Base-by-base conservation (phyloP, 1,284 basidiomycete species). In the Trichosporon asahii region DNA sequence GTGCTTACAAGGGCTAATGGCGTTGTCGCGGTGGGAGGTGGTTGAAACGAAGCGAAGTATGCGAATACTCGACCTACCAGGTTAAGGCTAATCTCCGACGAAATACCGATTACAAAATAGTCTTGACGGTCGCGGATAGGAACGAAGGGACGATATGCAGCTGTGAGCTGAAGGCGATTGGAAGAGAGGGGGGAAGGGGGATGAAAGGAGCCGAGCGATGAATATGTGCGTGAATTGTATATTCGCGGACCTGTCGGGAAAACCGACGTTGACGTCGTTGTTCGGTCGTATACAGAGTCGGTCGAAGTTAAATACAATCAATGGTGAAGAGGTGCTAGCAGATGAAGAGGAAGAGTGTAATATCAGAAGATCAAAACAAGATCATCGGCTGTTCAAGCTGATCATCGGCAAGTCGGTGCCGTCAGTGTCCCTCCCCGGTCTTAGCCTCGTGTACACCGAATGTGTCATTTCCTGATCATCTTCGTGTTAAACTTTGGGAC, bases 171-270 rank as follows among this genome's bases (percentile, higher is more conserved):
- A 3, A 29, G 5, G 55, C 21, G 27, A n/a, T n/a, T n/a, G n/a
- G n/a, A n/a, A 18, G 15, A 53, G 49, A 60, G 53, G 23, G 23
- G 3, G 5, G 25, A n/a, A n/a, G n/a, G n/a, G n/a, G n/a, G n/a
- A n/a, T n/a, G 27, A 29, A 9, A 9, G 57, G 3, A 14, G 57
- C 27, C 29, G 57, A 33, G 57, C n/a, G 57, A 8, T n/a, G 29
- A 61, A 61, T 5, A n/a, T 9, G 57, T 23, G 27, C 18, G 18
- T 31, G 27, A 21, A 33, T 9, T 23, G 25, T 21, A 31, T 9
- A 31, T 31, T 61, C 18, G 27, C 57, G 57, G 27, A 18, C 57
- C 29, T 61, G 57, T 61, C 57, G 57, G 57, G 18, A 61, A 61
- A 61, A 31, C 12, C 15, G 8, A 61, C 14, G 27, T 15, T 27